These are phyloP conservation scores for Colletotrichum musicola DNA, from an alignment of 2,329 filamentous ascomycete species.

Conservation along the genomic window DNA sequence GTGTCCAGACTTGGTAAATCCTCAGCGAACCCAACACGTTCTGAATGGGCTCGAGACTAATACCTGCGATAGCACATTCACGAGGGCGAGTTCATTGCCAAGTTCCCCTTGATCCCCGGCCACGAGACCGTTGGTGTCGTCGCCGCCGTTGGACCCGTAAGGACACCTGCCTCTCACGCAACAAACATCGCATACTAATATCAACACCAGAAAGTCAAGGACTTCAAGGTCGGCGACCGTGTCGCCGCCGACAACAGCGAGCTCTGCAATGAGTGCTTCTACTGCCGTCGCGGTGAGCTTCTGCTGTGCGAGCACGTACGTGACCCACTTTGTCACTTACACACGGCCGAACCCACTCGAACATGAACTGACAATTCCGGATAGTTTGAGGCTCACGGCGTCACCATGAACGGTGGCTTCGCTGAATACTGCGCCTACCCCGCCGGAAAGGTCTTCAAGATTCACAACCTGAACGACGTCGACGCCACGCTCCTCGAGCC, in stretches of 20 bases:
- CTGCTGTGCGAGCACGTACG: conserved; percentile 73
- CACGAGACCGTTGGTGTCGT: conserved; percentile 78
- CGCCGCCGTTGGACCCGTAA: conserved; percentile 64
- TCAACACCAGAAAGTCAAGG: conserved; percentile 63
- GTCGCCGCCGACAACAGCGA: conserved; percentile 75
- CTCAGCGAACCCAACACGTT: neutral
- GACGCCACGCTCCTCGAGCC: conserved; percentile 79
- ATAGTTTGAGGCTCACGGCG: conserved; percentile 74
- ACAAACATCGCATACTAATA: conserved; percentile 6
- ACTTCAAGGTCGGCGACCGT: conserved; percentile 71
- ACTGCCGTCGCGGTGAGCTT: conserved; percentile 76
- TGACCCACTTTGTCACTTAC: conserved; percentile 1
- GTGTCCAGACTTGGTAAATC: conserved; percentile 51
- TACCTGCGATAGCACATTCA: conserved; percentile 65
- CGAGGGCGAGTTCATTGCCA: conserved; percentile 74
- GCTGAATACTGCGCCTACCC: conserved; percentile 74
- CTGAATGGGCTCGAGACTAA: conserved; percentile 31
- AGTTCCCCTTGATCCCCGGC: conserved; percentile 76
- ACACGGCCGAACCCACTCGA: neutral
- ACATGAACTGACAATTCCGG: conserved; percentile 1
- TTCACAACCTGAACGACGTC: conserved; percentile 74
- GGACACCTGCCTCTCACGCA: neutral
- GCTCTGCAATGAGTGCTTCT: conserved; percentile 79
- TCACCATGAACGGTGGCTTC: conserved; percentile 78
- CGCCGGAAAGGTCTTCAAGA: conserved; percentile 71